Percentiles rank a stretch among this genome's conserved stretches.
These are phyloP conservation scores for Penicillium taxi DNA, from an alignment of 495 filamentous ascomycete species.

Conservation along the genomic window DNA sequence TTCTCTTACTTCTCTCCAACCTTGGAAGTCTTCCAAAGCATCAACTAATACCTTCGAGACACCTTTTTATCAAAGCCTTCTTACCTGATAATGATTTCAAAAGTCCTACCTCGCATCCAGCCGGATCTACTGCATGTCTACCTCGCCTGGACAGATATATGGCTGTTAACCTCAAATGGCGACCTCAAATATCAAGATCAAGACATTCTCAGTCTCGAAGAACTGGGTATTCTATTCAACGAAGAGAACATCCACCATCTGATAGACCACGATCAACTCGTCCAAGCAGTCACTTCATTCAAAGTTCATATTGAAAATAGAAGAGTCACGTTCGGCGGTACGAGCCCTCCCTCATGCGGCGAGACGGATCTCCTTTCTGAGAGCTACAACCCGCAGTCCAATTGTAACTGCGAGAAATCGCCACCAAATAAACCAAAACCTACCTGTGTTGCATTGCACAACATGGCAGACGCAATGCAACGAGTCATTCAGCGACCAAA, in stretches of 20 bases:
- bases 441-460: slow-evolving; percentile 1
- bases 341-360: slow-evolving; percentile 9
- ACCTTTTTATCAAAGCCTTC: no score
- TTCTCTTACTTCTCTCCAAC: no score
- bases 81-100: slow-evolving; percentile 7
- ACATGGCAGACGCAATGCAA: slow-evolving; percentile 2
- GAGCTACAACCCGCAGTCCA: slow-evolving; percentile 11
- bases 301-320: slow-evolving; percentile 1
- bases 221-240: slow-evolving; percentile 5
- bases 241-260: slow-evolving; percentile 6
- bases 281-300: slow-evolving; percentile 7
- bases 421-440: background rate
- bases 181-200: background rate
- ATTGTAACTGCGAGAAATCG: slow-evolving; percentile 7
- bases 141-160: slow-evolving; percentile 12
- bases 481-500: slow-evolving; percentile 1
- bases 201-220: background rate
- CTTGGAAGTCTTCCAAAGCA: no score
- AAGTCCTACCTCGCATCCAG: slow-evolving; percentile 1
- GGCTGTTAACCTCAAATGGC: slow-evolving; percentile 4
- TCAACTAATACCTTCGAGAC: no score
- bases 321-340: slow-evolving; percentile 8
- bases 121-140: slow-evolving; percentile 9
- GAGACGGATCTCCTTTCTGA: slow-evolving; percentile 13
- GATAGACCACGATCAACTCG: slow-evolving; percentile 3